Evolutionary conservation across 768 basidiomycete species (phyloP).

Genomic region (Lepiota venenata): DNA sequence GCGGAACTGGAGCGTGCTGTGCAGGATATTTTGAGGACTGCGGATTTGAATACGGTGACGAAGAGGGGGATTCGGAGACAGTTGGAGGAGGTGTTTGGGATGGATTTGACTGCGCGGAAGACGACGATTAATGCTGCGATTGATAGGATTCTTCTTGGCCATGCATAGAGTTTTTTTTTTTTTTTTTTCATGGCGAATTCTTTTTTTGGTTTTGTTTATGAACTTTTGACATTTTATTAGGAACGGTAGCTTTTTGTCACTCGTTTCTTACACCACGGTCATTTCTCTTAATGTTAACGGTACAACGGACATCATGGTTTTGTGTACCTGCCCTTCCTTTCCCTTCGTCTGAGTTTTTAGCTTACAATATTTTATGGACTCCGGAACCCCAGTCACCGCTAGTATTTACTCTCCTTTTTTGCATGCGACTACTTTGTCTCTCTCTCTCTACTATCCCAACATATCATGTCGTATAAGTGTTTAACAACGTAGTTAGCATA

Average conservation of each 20-base stretch:
- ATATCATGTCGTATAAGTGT: too few species aligned
- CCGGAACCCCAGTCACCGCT: not conserved
- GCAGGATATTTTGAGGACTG: conserved; percentile 65
- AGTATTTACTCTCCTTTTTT: not conserved
- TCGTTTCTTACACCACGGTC: conserved; percentile 4
- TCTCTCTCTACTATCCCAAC: too few species aligned
- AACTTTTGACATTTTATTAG: conserved; percentile 4
- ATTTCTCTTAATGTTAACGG: conserved; percentile 4
- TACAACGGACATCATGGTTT: conserved; percentile 1
- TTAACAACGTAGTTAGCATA: too few species aligned
- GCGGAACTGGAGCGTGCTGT: conserved; percentile 73
- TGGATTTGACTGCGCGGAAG: conserved; percentile 72
- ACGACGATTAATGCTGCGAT: conserved; percentile 74
- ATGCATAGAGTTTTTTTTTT: conserved; percentile 19
- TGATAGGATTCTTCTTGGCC: conserved; percentile 63
- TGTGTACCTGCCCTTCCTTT: not conserved
- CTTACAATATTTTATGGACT: conserved; percentile 4
- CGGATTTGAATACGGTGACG: conserved; percentile 88
- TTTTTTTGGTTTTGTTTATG: not conserved
- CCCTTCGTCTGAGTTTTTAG: not conserved
- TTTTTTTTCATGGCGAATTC: not conserved
- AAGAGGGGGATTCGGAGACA: conserved; percentile 87
- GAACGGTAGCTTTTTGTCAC: not conserved
- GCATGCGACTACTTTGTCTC: too few species aligned
- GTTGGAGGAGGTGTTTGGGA: conserved; percentile 79